phyloP scores from a whole-genome alignment of 2,329 filamentous ascomycete species.

The Cladorrhinum sp. region DNA sequence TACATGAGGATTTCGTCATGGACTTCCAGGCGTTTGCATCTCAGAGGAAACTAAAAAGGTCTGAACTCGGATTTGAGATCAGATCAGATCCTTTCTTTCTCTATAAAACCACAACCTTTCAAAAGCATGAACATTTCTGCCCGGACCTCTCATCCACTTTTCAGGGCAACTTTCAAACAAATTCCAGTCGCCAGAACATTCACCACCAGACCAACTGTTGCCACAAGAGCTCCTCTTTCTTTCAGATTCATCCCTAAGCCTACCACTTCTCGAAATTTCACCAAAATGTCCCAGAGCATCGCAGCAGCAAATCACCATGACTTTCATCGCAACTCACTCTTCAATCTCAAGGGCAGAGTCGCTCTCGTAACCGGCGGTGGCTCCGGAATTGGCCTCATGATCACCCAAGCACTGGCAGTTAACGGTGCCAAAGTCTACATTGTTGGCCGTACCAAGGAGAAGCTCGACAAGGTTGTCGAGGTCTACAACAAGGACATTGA shows the following conservation, averaged over 20 bases:
- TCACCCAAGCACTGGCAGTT: constrained; percentile 41
- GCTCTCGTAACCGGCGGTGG: constrained; percentile 42
- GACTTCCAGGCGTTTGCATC: background rate
- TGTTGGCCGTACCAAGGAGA: constrained; percentile 61
- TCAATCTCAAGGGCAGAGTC: constrained; percentile 41
- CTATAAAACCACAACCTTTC: background rate
- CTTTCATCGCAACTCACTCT: constrained; percentile 46
- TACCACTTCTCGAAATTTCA: background rate
- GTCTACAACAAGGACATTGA: constrained; percentile 52
- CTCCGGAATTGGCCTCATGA: constrained; percentile 35
- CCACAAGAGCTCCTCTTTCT: background rate
- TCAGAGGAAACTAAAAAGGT: background rate
- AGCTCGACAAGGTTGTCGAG: constrained; percentile 57
- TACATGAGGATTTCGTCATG: constrained; percentile 14
- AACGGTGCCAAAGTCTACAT: constrained; percentile 72
- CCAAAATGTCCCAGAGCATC: constrained; percentile 29
- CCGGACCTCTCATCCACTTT: constrained; percentile 11
- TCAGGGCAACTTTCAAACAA: background rate
- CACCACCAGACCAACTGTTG: constrained; percentile 1
- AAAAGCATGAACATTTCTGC: constrained; percentile 8
- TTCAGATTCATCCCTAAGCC: background rate
- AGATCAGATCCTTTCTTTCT: background rate
- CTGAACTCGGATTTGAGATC: background rate
- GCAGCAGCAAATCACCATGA: constrained; percentile 30
- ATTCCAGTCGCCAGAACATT: background rate